phyloP scores from a whole-genome alignment of 441 rosid genomes.

The Gossypium gossypioides region DNA sequence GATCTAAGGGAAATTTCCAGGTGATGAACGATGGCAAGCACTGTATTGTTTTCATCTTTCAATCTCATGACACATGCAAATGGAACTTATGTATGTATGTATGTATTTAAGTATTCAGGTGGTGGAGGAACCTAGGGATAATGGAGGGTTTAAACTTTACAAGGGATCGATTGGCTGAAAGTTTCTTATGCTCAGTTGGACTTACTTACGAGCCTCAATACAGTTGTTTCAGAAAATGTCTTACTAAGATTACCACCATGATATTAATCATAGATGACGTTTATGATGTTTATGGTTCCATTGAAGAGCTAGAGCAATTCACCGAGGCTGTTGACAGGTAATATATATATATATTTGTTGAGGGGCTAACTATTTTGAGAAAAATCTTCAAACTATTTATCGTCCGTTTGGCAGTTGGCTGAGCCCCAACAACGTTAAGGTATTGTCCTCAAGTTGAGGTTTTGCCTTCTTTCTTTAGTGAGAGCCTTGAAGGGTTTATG shows the following conservation, averaged over 20 bases:
- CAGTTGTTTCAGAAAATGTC: slow-evolving; percentile 28
- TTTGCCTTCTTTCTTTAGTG: too few relatives aligned
- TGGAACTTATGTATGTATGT: neutral
- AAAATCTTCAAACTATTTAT: too few relatives aligned
- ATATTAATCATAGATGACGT: slow-evolving; percentile 37
- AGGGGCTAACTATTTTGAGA: too few relatives aligned
- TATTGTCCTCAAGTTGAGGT: too few relatives aligned
- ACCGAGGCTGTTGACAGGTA: slow-evolving; percentile 34
- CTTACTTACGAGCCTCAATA: slow-evolving; percentile 21
- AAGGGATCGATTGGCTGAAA: slow-evolving; percentile 38
- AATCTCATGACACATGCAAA: neutral
- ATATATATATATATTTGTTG: neutral
- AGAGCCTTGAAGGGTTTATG: too few relatives aligned
- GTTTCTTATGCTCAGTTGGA: slow-evolving; percentile 40
- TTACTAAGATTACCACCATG: slow-evolving; percentile 30
- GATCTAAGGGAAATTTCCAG: slow-evolving; percentile 36
- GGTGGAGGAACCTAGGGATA: slow-evolving; percentile 37
- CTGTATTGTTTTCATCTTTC: neutral
- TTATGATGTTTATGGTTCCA: slow-evolving; percentile 41
- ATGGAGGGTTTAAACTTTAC: slow-evolving; percentile 28
- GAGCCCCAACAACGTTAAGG: too few relatives aligned
- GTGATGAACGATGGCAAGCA: slow-evolving; percentile 15
- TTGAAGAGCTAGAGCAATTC: slow-evolving; percentile 35
- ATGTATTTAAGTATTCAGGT: slow-evolving; percentile 18
- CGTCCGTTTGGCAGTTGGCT: too few relatives aligned